Percentiles rank a stretch among this genome's conserved stretches.
Conservation (phyloP, 441 rosid genomes). For the Hura crepitans region DNA sequence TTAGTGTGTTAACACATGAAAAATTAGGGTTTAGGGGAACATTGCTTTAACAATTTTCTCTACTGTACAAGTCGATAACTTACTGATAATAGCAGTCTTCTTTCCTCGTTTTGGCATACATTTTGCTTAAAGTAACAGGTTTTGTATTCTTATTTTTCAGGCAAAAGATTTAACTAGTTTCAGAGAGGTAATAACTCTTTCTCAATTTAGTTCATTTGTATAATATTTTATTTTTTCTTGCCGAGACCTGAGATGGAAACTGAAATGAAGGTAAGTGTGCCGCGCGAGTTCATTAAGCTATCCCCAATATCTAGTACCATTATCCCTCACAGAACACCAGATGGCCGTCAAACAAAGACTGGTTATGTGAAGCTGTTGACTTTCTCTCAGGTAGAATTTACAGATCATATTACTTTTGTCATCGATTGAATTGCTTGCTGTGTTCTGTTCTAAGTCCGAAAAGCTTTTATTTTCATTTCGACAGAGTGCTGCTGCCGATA, state of each 20-base stretch:
- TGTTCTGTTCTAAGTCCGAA: background rate
- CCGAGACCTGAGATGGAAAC: constrained; percentile 14
- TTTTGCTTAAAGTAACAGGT: background rate
- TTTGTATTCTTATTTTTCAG: constrained; percentile 32
- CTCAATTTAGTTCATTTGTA: background rate
- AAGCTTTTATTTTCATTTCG: constrained; percentile 16
- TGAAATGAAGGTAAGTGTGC: constrained; percentile 58
- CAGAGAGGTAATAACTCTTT: constrained; percentile 55
- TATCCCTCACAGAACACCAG: constrained; percentile 68
- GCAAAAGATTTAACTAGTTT: constrained; percentile 27
- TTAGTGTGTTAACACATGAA: constrained; percentile 6
- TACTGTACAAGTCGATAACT: background rate
- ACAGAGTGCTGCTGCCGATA: constrained; percentile 79
- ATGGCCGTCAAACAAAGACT: constrained; percentile 58
- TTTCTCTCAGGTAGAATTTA: constrained; percentile 65
- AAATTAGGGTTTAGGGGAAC: background rate
- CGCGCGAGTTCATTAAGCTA: constrained; percentile 68
- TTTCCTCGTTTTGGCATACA: no score
- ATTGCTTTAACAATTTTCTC: background rate
- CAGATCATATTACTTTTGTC: background rate
- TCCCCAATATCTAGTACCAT: constrained; percentile 76
- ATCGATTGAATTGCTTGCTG: background rate
- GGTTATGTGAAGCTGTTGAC: constrained; percentile 75
- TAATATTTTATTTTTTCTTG: no score
- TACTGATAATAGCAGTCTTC: no score